phyloP scores from a whole-genome alignment of 768 basidiomycete genomes.

The Collybia mongolica region DNA sequence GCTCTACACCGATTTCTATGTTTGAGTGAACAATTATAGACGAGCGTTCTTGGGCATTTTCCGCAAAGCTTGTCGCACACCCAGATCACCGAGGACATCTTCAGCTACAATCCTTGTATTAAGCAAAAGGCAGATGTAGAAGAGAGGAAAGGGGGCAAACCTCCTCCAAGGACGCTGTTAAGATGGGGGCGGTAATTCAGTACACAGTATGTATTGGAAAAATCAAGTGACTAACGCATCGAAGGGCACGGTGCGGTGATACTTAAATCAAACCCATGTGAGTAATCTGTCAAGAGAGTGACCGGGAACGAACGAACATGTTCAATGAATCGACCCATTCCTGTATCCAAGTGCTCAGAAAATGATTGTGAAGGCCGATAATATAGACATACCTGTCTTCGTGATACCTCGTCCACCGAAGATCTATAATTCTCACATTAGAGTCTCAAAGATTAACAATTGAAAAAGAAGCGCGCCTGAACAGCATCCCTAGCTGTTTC shows the following conservation, averaged over 20 bases:
- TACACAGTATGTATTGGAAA: not conserved
- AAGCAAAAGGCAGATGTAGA: not conserved
- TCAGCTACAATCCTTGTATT: not conserved
- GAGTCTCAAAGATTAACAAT: not conserved
- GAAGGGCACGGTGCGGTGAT: slow-evolving; percentile 3
- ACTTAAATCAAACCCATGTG: not conserved
- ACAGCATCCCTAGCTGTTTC: slow-evolving; percentile 78
- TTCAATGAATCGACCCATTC: slow-evolving; percentile 6
- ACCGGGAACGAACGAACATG: not conserved
- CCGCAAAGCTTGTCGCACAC: slow-evolving; percentile 5
- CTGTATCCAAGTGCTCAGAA: not conserved
- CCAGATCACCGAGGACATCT: slow-evolving; percentile 5
- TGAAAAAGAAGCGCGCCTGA: slow-evolving; percentile 27
- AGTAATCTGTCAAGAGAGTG: not conserved
- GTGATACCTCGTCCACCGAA: slow-evolving; percentile 89
- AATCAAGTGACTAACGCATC: not conserved
- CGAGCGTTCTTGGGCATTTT: slow-evolving; percentile 7
- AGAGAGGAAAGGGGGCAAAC: not conserved
- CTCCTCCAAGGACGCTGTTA: slow-evolving; percentile 28
- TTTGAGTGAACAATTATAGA: not conserved
- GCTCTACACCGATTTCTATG: too few relatives aligned
- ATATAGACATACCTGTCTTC: slow-evolving; percentile 55
- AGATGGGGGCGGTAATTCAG: slow-evolving; percentile 14
- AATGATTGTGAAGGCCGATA: too few relatives aligned
- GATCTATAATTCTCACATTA: slow-evolving; percentile 44